Evolutionary conservation across 495 filamentous ascomycete species (phyloP), one percentile per base, ranked within the genome.

Genomic region (Penicillium fimorum): DNA sequence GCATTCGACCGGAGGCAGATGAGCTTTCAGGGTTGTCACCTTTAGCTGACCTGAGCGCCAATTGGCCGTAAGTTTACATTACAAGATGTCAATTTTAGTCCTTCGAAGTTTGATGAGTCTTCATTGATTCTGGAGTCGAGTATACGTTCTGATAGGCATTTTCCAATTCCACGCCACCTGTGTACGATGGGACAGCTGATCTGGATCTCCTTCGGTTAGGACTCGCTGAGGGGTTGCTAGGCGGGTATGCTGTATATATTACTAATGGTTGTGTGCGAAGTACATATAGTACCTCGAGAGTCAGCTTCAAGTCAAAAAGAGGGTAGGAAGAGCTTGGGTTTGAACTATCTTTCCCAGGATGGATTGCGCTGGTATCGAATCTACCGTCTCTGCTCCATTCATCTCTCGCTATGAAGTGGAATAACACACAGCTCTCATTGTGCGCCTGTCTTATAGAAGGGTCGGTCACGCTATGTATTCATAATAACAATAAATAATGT

Each of bases 401-500:
- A 2, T 44, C 22, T 4, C 6, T 5, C 11, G 10, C 13, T 25
- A 30, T 30, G 44, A 29, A 15, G 7, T 29, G 11, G 41, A 44
- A 13, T 13, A 45, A 8, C 24, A 27, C 12, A 43, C 3, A 20
- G 22, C 1, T 17, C 17, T 18, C n/a, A 17, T 20, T 43, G 7
- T 0, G 18, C 9, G 20, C 9, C 5, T 43, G 8, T 24, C 18
- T 22, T 7, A 45, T 7, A 27, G 17, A n/a, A 27, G 7, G 13
- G 13, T 46, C n/a, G 33, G 15, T 22, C 46, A 48, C 15, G 27
- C 35, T 30, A 51, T 51, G 35, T 29, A 37, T 41, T 41, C 13
- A 40, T 51, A 51, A 41, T 18, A 41, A 41, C 25, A 41, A 44
- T 33, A 53, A n/a, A n/a, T n/a, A n/a, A n/a, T 49, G 49, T 37